Conservation (phyloP, 495 filamentous ascomycete genomes). For the Parathielavia hyrcaniae region DNA sequence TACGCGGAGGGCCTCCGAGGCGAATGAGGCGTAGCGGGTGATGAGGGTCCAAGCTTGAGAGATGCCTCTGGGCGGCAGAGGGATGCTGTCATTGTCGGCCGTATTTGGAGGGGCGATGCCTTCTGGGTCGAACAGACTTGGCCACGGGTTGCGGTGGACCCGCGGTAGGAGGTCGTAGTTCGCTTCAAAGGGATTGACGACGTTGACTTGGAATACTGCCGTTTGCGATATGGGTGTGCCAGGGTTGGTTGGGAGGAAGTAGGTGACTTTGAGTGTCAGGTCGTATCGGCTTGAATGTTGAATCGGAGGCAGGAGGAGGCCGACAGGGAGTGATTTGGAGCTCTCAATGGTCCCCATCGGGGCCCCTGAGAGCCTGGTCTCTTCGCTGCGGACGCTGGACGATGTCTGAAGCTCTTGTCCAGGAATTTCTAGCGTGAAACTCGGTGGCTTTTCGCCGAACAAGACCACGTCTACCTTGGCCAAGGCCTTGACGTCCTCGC, state of each 20-base stretch:
- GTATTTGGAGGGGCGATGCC: slow-evolving; percentile 26
- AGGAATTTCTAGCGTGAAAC: slow-evolving; percentile 39
- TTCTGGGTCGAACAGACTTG: slow-evolving; percentile 65
- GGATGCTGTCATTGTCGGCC: slow-evolving; percentile 6
- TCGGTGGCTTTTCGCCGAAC: slow-evolving; percentile 54
- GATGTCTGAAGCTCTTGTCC: slow-evolving; percentile 29
- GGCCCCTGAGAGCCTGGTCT: slow-evolving; percentile 33
- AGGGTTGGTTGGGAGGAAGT: slow-evolving; percentile 71
- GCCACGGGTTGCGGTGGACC: slow-evolving; percentile 73
- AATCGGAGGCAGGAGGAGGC: slow-evolving; percentile 47
- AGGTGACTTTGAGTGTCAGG: slow-evolving; percentile 64
- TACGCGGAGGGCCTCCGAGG: slow-evolving; percentile 61
- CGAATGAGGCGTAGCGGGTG: slow-evolving; percentile 66
- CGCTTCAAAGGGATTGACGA: slow-evolving; percentile 80
- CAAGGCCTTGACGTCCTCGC: slow-evolving; percentile 73
- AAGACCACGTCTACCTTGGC: slow-evolving; percentile 62
- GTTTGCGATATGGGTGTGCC: slow-evolving; percentile 78
- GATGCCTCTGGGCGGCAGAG: slow-evolving; percentile 49
- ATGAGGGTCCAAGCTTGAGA: slow-evolving; percentile 73
- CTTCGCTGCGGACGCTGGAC: slow-evolving; percentile 27
- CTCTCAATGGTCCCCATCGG: slow-evolving; percentile 46
- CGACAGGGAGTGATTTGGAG: slow-evolving; percentile 34
- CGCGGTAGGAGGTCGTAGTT: slow-evolving; percentile 77
- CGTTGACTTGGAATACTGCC: slow-evolving; percentile 55
- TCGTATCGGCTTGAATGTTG: slow-evolving; percentile 55